These are phyloP conservation scores for Candida corydali DNA, from an alignment of 805 yeast genomes.

Conservation along the genomic window DNA sequence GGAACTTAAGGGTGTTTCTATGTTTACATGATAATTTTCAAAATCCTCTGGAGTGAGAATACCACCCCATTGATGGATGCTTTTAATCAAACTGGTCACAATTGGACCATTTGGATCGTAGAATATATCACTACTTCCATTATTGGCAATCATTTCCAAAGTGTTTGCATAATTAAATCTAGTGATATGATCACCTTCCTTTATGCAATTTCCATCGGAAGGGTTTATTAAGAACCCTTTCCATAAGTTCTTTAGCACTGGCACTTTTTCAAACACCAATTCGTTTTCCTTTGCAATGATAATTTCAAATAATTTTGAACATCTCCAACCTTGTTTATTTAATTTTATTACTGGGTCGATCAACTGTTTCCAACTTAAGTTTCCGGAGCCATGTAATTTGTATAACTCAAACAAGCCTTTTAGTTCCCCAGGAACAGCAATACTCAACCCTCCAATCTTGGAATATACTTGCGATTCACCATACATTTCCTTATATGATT, in stretches of 20 bases:
- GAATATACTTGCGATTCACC: conserved; percentile 42
- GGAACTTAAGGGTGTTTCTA: conserved; percentile 39
- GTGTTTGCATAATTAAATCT: conserved; percentile 67
- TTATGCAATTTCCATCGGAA: conserved; percentile 23
- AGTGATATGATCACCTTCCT: conserved; percentile 55
- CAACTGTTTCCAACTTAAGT: conserved; percentile 65
- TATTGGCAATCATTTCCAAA: conserved; percentile 60
- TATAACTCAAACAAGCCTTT: conserved; percentile 71
- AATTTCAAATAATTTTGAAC: conserved; percentile 19
- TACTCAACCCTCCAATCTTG: conserved; percentile 80
- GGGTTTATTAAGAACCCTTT: conserved; percentile 41
- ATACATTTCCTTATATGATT: conserved; percentile 64
- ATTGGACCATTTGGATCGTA: conserved; percentile 81
- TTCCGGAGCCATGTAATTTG: conserved; percentile 64
- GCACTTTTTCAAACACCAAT: conserved; percentile 22
- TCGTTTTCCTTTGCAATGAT: conserved; percentile 32
- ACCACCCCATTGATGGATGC: conserved; percentile 60
- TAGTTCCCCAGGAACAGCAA: conserved; percentile 88
- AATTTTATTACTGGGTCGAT: conserved; percentile 70
- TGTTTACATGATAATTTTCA: conserved; percentile 49
- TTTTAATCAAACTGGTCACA: conserved; percentile 52
- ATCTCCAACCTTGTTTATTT: conserved; percentile 60
- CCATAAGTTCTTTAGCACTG: conserved; percentile 46
- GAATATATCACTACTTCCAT: conserved; percentile 73
- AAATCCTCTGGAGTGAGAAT: conserved; percentile 65